Base-by-base conservation (phyloP, 805 yeast genomes). In the Kodamaea hsintzibuensis region DNA sequence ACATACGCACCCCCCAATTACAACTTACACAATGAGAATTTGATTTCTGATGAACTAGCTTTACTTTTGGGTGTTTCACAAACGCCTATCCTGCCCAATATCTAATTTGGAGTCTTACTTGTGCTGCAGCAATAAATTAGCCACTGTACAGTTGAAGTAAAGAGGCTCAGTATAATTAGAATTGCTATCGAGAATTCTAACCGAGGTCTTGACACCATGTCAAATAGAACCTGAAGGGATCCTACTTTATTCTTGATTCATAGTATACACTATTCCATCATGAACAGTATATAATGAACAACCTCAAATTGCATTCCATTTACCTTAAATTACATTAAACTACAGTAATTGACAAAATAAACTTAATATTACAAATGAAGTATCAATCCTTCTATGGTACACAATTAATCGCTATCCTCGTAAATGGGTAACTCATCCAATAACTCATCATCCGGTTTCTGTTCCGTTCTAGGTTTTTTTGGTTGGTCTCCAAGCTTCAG, bases 341-440 rank as follows among this genome's bases (percentile, higher is more conserved):
- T 22, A 22, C 25, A 22, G 6, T 30, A 8, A 39, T 39, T 17
- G 10, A 39, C 42, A 39, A 39, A 39, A 39, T 19, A 25, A 43
- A 27, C 33, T 7, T 27, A 27, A 45, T 45, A 45, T 27, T 45
- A 45, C 48, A 45, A 25, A 40, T n/a, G 25, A 40, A 40, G 35
- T 27, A 37, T 45, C 33, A 22, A 22, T 45, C 42, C 44, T 37
- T 17, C 49, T 51, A 51, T 51, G 19, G 19, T 51, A 51, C 49
- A 44, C 44, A 40, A 17, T 17, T 47, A 67, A 50, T 73, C 78
- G 53, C 77, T 72, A 50, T 72, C 78, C 55, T 75, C 79, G 55
- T 75, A 75, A 38, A 71, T 65, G 2, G 80, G 80, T 16, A 75
- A 60, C 30, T 70, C 74, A 22, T 67, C 71, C 47, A 68, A 62